Base-by-base conservation (phyloP, 306 rosid genomes). In the Bauhinia variegata region DNA sequence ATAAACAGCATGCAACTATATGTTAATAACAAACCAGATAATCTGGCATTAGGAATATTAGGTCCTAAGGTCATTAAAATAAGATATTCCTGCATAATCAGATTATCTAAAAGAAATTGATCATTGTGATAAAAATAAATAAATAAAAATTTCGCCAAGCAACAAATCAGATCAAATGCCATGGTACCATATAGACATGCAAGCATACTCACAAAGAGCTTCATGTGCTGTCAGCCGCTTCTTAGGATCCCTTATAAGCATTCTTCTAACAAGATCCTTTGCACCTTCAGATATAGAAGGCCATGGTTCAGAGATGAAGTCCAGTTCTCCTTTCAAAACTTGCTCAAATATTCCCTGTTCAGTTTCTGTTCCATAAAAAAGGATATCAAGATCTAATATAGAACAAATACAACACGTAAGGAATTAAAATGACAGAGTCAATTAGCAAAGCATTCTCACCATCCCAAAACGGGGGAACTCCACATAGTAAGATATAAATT, bases 381-480 rank as follows among this genome's bases (percentile, higher is more conserved):
- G 67, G 23, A 68, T 64, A 23, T 74, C 38, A 65, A 60, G 53
- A 56, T 46, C 32, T 54, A 18, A 28, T 56, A 4, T 49, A 44
- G 12, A 62, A 51, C 44, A 60, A 23, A 59, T 65, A 59, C 34
- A 70, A 17, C 60, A 39, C 19, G 43, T 23, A 38, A 14, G 44
- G 50, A 55, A 14, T 51, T 54, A 7, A 54, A 51, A 67, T 18
- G 38, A 52, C 9, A 64, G 44, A 51, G 66, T 39, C 63, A 67
- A 54, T 49, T 64, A 67, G 59, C 57, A 54, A 4, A 57, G 76
- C 59, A 73, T 73, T 59, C 86, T 88, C 71, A 93, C 99, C 99
- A 60, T 86, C 99, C 99, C 97, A 90, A 78, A 93, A 90, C 33
- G 99, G 96, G 55, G 99, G 99, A 74, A 93, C 96, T 48, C 97